Conservation (phyloP, 1,284 basidiomycete genomes). For the Microbotryomycetes sp. region DNA sequence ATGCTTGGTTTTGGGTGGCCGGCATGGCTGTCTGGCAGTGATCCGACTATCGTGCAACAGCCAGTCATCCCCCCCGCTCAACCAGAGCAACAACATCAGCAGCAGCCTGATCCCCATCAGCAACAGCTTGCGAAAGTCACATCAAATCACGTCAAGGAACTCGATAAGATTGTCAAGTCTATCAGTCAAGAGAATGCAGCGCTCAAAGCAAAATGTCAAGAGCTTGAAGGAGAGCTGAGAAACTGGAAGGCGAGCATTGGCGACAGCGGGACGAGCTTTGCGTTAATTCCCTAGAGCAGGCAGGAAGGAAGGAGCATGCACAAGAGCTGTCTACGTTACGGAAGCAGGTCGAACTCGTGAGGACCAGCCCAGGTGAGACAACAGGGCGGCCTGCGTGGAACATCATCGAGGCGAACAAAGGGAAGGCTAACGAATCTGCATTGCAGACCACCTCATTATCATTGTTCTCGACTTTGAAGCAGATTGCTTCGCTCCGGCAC, state of each 20-base stretch:
- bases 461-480: conserved; percentile 16
- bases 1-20: background rate
- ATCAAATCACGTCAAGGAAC: background rate
- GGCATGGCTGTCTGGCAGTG: background rate
- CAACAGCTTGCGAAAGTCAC: conserved; percentile 3
- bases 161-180: background rate
- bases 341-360: background rate
- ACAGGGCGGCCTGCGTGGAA: no score
- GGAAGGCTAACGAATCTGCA: background rate
- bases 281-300: background rate
- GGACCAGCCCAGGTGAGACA: no score
- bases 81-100: background rate
- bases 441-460: background rate
- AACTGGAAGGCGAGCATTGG: background rate
- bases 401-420: background rate
- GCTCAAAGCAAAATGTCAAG: background rate
- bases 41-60: background rate
- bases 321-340: background rate
- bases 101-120: background rate
- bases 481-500: background rate
- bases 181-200: conserved; percentile 7
- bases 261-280: background rate
- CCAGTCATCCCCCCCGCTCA: background rate
- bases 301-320: conserved; percentile 10
- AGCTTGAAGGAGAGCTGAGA: conserved; percentile 1